phyloP scores from a whole-genome alignment of 495 filamentous ascomycete genomes.

The Oleoguttula mirabilis region DNA sequence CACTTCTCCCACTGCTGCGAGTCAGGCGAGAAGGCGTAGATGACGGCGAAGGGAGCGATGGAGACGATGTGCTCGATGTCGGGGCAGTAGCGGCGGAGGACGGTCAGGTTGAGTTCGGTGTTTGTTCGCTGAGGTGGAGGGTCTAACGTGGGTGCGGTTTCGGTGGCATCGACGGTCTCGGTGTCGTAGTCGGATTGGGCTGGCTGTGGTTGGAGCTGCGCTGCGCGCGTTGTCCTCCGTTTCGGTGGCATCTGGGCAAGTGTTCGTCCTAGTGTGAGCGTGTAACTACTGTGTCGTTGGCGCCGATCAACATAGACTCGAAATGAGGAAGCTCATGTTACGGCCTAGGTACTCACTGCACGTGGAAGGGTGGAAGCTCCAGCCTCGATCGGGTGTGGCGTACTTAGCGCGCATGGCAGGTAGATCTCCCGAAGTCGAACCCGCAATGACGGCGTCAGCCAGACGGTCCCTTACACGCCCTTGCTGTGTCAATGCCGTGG shows the following conservation, averaged over 20 bases:
- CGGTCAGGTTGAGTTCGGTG: constrained; percentile 68
- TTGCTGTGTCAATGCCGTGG: too few species aligned
- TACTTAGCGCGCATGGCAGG: too few species aligned
- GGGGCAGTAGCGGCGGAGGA: constrained; percentile 64
- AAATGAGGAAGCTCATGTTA: too few species aligned
- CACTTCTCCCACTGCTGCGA: constrained; percentile 62
- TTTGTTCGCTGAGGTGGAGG: constrained; percentile 49
- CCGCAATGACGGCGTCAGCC: too few species aligned
- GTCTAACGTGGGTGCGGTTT: constrained; percentile 20
- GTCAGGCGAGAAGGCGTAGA: constrained; percentile 59
- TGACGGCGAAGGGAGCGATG: constrained; percentile 64
- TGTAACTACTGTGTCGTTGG: too few species aligned
- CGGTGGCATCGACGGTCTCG: constrained; percentile 38
- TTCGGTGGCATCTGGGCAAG: constrained; percentile 1
- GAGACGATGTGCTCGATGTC: constrained; percentile 52
- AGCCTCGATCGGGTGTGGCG: too few species aligned
- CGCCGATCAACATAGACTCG: too few species aligned
- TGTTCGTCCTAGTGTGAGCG: too few species aligned
- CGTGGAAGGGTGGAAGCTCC: too few species aligned
- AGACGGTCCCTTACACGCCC: too few species aligned
- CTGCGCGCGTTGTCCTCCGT: constrained; percentile 7
- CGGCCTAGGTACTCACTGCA: too few species aligned
- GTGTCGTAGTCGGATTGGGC: constrained; percentile 55
- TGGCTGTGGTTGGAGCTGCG: constrained; percentile 18
- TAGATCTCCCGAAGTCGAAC: too few species aligned